Base-by-base conservation (phyloP, 768 basidiomycete species). In the Cyclocybe cylindracea region DNA sequence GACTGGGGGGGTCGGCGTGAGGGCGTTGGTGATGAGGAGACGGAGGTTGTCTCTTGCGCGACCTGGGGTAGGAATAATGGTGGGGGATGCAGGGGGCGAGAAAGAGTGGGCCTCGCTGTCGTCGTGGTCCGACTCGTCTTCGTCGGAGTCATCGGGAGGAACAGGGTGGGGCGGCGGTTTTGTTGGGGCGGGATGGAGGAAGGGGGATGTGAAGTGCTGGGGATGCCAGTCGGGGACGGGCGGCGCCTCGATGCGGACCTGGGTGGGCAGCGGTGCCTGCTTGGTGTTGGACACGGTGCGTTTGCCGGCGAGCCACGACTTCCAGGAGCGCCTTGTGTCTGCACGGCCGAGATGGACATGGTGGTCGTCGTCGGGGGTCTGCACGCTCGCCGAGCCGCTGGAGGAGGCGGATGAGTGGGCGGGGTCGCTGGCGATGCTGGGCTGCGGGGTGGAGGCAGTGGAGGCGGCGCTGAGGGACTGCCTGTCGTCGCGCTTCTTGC, bases 291-390 rank as follows among this genome's bases (percentile, higher is more conserved):
- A 59, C 34, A 38, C 44, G 10, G 58, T 51, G 37, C 63, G 62
- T 62, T 64, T 78, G 54, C 69, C 66, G 41, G 72, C 73, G 49
- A 86, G 65, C 84, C 84, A 87, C 2, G 77, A 66, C 49, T 76
- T 75, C 84, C 83, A 87, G 29, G 74, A 73, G 31, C 60, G 57
- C 60, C 74, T 78, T 58, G 73, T 81, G 51, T 70, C 67, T n/a
- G 61, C 60, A 2, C 64, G 66, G 13, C 56, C 52, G 18, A 67
- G 66, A 54, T 63, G 63, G 54, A 64, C 62, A 51, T 61, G 59
- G 46, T 68, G 64, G 55, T 83, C 80, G 48, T 87, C 86, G 61
- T 82, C 83, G 40, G 85, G 84, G 6, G 85, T 86, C 50, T 76
- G 83, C 35, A 83, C 65, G 39, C 72, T 78, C 49, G 80, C 66